phyloP scores from a whole-genome alignment of 305 asterid genomes.

The Fraxinus xanthoxyloides region DNA sequence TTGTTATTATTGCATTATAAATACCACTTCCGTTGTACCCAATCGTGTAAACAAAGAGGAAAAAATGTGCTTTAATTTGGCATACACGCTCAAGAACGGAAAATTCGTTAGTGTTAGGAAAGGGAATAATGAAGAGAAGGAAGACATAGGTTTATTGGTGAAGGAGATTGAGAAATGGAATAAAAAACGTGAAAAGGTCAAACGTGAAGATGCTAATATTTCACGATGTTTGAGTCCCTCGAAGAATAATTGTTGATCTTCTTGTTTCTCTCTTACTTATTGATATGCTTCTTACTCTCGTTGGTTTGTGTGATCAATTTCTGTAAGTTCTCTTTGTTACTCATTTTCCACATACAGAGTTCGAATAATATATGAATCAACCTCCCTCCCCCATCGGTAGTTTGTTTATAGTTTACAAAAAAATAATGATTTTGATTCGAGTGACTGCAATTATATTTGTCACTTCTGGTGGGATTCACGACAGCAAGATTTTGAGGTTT shows the following conservation, averaged over 20 bases:
- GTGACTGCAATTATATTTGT: no score
- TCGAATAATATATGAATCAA: not conserved
- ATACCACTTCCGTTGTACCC: not conserved
- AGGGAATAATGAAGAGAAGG: conserved; percentile 28
- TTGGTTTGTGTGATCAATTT: not conserved
- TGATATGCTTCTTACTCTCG: not conserved
- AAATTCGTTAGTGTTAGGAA: conserved; percentile 23
- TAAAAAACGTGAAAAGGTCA: not conserved
- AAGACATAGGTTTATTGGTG: conserved; percentile 30
- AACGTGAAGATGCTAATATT: not conserved
- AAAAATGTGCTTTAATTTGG: conserved; percentile 35
- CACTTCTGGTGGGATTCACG: not conserved
- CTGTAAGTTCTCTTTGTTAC: not conserved
- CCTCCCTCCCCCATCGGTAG: not conserved
- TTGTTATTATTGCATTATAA: not conserved
- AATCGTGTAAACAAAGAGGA: not conserved
- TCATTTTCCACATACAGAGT: not conserved
- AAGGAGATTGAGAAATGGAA: conserved; percentile 40
- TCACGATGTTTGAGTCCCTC: not conserved
- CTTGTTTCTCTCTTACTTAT: not conserved
- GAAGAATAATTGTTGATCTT: not conserved
- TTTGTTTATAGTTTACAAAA: no score
- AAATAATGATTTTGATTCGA: no score
- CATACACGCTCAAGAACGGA: conserved; percentile 35
- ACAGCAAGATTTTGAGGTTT: not conserved